phyloP scores from a whole-genome alignment of 2,329 filamentous ascomycete species.

The Cytospora chrysosperma region DNA sequence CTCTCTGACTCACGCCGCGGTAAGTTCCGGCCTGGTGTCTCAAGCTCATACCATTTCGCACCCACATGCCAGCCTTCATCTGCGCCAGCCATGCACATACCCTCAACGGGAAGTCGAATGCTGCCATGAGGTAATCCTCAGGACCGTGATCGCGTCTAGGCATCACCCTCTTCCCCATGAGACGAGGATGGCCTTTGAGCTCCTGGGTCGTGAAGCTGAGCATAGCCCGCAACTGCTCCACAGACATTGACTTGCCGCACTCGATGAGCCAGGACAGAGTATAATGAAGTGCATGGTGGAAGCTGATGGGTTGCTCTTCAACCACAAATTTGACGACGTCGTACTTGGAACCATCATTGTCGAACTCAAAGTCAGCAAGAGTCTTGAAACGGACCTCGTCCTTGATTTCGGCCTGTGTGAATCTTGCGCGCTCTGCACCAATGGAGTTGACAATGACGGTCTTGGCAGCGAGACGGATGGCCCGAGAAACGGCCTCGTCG shows the following conservation, averaged over 20 bases:
- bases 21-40: constrained; percentile 95
- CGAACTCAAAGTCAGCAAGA: constrained; percentile 77
- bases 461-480: constrained; percentile 74
- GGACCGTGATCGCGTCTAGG: constrained; percentile 57
- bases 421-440: constrained; percentile 82
- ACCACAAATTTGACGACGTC: constrained; percentile 83
- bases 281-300: constrained; percentile 96
- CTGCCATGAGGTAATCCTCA: constrained; percentile 79
- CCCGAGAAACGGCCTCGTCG: constrained; percentile 68
- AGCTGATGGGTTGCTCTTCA: constrained; percentile 88
- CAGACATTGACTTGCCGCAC: constrained; percentile 73
- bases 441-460: constrained; percentile 86
- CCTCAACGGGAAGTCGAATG: constrained; percentile 89
- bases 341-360: constrained; percentile 55
- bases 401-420: constrained; percentile 84
- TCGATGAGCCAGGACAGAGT: constrained; percentile 95
- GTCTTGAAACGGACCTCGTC: constrained; percentile 81
- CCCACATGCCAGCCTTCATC: constrained; percentile 99
- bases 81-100: constrained; percentile 96
- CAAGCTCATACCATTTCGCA: constrained; percentile 93
- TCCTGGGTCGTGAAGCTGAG: constrained; percentile 72
- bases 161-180: constrained; percentile 60
- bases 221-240: constrained; percentile 64
- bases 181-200: constrained; percentile 62
- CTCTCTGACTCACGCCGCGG: constrained; percentile 81